phyloP scores from a whole-genome alignment of 2,329 filamentous ascomycete species.

The Gnomoniopsis sp. region DNA sequence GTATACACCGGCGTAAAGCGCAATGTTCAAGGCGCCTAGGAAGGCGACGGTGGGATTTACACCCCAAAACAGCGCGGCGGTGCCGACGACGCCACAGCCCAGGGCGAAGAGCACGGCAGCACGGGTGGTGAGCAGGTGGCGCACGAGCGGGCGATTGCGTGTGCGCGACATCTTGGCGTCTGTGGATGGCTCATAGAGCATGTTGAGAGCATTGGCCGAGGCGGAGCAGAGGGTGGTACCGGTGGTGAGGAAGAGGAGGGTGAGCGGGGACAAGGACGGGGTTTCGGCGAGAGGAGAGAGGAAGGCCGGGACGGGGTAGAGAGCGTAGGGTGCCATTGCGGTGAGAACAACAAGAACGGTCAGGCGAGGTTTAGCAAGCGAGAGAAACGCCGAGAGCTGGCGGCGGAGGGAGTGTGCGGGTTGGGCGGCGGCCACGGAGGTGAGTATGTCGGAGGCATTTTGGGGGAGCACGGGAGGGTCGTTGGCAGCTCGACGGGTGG shows the following conservation, averaged over 20 bases:
- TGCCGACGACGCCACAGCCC: constrained; percentile 66
- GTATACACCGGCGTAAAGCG: constrained; percentile 86
- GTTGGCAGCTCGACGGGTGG: constrained; percentile 19
- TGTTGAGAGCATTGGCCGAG: constrained; percentile 91
- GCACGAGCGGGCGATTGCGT: constrained; percentile 81
- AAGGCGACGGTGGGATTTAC: constrained; percentile 92
- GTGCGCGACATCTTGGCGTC: constrained; percentile 95
- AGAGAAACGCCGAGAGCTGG: constrained; percentile 74
- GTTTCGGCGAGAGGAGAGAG: constrained; percentile 64
- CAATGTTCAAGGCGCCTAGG: constrained; percentile 80
- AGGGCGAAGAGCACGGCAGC: constrained; percentile 76
- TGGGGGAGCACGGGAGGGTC: constrained; percentile 23
- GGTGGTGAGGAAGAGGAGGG: constrained; percentile 84
- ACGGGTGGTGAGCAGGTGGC: constrained; percentile 69
- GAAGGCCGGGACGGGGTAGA: constrained; percentile 89
- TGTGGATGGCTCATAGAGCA: constrained; percentile 89
- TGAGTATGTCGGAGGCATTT: constrained; percentile 50
- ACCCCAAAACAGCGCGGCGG: constrained; percentile 75
- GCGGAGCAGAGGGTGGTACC: constrained; percentile 88
- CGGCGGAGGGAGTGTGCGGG: constrained; percentile 56
- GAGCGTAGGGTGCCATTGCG: constrained; percentile 83
- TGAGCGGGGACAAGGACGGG: constrained; percentile 85
- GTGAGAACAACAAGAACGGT: constrained; percentile 88
- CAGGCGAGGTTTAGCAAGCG: constrained; percentile 91
- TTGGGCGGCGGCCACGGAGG: constrained; percentile 47